A percentile compares a stretch with the other conserved stretches of the same genome.
Evolutionary conservation across 1,284 basidiomycete genomes (phyloP).

Genomic region (Puccinia hordei): DNA sequence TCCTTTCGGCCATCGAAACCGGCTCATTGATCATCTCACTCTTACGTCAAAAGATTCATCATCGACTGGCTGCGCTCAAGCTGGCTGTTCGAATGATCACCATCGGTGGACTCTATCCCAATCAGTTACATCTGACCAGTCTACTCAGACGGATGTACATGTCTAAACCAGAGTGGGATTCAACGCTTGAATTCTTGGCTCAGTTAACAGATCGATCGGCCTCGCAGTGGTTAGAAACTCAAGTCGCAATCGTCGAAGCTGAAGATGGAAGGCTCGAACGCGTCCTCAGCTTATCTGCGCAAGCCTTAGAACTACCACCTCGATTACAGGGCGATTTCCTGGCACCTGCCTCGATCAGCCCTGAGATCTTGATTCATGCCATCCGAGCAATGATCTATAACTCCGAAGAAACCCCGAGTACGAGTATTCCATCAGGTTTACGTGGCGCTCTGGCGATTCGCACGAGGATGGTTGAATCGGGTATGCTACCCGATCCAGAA

Average conservation of each 20-base stretch:
- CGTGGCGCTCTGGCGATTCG: slow-evolving; percentile 33
- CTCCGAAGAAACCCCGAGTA: neutral
- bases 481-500: slow-evolving; percentile 26
- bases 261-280: slow-evolving; percentile 43
- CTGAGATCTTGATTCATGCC: slow-evolving; percentile 32
- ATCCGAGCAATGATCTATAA: slow-evolving; percentile 31
- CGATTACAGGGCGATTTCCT: neutral
- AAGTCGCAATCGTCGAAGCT: slow-evolving; percentile 38
- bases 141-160: slow-evolving; percentile 46
- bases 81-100: slow-evolving; percentile 46
- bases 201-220: slow-evolving; percentile 1
- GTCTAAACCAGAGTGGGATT: slow-evolving; percentile 48
- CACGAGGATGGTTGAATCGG: slow-evolving; percentile 25
- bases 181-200: slow-evolving; percentile 21
- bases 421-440: neutral
- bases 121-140: slow-evolving; percentile 17
- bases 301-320: slow-evolving; percentile 15
- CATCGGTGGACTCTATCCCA: slow-evolving; percentile 39
- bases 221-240: slow-evolving; percentile 27
- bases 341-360: neutral
- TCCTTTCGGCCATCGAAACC: slow-evolving; percentile 22
- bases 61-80: slow-evolving; percentile 43
- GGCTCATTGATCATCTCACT: slow-evolving; percentile 41
- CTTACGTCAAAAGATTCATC: slow-evolving; percentile 38
- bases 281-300: slow-evolving; percentile 11